Evolutionary conservation across 768 basidiomycete species (phyloP).

Genomic region (Suillus subalutaceus): DNA sequence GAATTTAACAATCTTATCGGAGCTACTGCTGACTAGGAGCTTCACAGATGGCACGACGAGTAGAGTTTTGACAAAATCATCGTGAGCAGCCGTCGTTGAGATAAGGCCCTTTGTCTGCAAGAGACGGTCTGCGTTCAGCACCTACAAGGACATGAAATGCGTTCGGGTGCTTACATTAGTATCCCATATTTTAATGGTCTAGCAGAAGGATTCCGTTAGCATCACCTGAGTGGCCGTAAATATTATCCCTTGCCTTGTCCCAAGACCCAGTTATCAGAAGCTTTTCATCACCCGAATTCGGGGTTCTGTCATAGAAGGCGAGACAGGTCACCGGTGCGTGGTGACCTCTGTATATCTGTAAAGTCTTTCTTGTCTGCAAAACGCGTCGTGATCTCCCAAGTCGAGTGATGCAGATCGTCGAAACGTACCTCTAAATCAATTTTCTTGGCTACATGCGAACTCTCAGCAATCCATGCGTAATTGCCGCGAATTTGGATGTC

Average conservation of each 20-base stretch:
- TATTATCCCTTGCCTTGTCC: slow-evolving; percentile 66
- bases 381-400: slow-evolving; percentile 6
- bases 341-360: slow-evolving; percentile 81
- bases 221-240: not conserved
- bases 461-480: slow-evolving; percentile 88
- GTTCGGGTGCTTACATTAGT: slow-evolving; percentile 50
- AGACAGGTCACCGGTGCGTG: slow-evolving; percentile 87
- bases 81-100: slow-evolving; percentile 76
- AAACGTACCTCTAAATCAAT: slow-evolving; percentile 72
- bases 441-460: slow-evolving; percentile 71
- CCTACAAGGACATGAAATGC: not conserved
- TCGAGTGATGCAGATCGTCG: not conserved
- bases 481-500: slow-evolving; percentile 65
- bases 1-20: slow-evolving; percentile 85
- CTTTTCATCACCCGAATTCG: slow-evolving; percentile 43
- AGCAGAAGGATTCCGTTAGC: slow-evolving; percentile 18
- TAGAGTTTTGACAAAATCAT: slow-evolving; percentile 89
- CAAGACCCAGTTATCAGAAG: slow-evolving; percentile 90
- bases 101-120: slow-evolving; percentile 69
- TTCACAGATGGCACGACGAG: slow-evolving; percentile 66
- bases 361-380: slow-evolving; percentile 75
- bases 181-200: slow-evolving; percentile 92
- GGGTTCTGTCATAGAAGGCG: slow-evolving; percentile 56
- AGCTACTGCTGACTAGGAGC: slow-evolving; percentile 83
- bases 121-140: slow-evolving; percentile 10